Conservation (phyloP, 345 rosid species). For the Lagerstroemia speciosa region DNA sequence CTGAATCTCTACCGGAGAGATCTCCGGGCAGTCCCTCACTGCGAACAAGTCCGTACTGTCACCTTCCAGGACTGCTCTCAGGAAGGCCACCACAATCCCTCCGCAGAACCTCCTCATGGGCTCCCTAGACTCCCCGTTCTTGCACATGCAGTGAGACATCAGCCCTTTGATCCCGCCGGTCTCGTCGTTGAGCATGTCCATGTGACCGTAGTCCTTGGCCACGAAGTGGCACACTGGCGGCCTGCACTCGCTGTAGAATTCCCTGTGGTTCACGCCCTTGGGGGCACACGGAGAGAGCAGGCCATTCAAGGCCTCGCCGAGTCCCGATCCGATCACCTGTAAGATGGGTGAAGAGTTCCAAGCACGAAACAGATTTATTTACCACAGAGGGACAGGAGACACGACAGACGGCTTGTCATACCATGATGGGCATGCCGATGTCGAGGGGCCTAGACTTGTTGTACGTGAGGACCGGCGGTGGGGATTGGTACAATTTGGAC, state of each 20-base stretch:
- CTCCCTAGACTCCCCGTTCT: slow-evolving; percentile 57
- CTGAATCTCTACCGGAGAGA: slow-evolving; percentile 41
- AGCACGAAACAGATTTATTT: no score
- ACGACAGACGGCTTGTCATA: background rate
- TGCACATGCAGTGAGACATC: slow-evolving; percentile 51
- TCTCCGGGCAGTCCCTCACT: slow-evolving; percentile 36
- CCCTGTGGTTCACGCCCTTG: slow-evolving; percentile 59
- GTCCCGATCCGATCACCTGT: slow-evolving; percentile 67
- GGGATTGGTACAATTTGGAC: slow-evolving; percentile 59
- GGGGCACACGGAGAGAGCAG: slow-evolving; percentile 79
- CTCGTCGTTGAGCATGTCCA: slow-evolving; percentile 74
- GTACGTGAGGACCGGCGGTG: slow-evolving; percentile 64
- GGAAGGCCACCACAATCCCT: slow-evolving; percentile 55
- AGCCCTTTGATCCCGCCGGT: slow-evolving; percentile 55
- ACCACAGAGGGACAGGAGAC: no score
- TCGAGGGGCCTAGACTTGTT: slow-evolving; percentile 57
- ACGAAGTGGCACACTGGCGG: slow-evolving; percentile 64
- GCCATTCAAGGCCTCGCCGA: slow-evolving; percentile 43
- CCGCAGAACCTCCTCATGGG: slow-evolving; percentile 80
- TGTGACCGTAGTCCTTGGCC: slow-evolving; percentile 61
- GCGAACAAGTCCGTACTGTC: slow-evolving; percentile 37
- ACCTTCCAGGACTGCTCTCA: slow-evolving; percentile 51
- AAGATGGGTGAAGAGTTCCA: background rate
- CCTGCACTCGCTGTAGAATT: slow-evolving; percentile 55
- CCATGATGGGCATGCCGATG: slow-evolving; percentile 26